Conservation (phyloP, 768 basidiomycete genomes). For the Leccinum boreale region DNA sequence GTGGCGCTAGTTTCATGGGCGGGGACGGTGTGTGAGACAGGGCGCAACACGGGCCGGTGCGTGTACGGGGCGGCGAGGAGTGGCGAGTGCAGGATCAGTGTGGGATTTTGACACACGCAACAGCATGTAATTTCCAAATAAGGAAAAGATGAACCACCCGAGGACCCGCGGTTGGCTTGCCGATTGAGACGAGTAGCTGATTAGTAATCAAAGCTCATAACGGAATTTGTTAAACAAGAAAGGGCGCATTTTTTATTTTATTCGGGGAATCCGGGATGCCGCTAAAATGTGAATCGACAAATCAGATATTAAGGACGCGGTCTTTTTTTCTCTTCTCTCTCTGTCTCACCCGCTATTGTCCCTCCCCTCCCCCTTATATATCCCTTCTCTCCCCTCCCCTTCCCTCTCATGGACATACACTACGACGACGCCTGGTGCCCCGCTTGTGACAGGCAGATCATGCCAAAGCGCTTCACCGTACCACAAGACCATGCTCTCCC, state of each 20-base stretch:
- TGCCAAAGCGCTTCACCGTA: conserved; percentile 70
- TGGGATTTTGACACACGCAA: conserved; percentile 19
- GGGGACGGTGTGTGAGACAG: conserved; percentile 5
- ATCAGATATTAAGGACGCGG: conserved; percentile 37
- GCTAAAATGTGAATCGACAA: conserved; percentile 32
- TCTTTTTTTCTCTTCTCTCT: conserved; percentile 26
- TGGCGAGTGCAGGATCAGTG: conserved; percentile 27
- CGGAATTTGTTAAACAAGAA: conserved; percentile 27
- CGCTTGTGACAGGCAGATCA: conserved; percentile 71
- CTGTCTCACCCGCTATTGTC: conserved; percentile 20
- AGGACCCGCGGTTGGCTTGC: conserved; percentile 34
- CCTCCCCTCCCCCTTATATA: conserved; percentile 10
- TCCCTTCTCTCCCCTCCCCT: conserved; percentile 1
- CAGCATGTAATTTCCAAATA: conserved; percentile 24
- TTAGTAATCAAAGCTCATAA: conserved; percentile 31
- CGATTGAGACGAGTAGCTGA: conserved; percentile 22
- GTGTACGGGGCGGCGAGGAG: conserved; percentile 13
- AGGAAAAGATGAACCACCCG: conserved; percentile 17
- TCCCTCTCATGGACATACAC: conserved; percentile 30
- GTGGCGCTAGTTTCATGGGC: conserved; percentile 24
- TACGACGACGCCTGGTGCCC: conserved; percentile 81
- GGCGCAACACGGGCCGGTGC: conserved; percentile 12
- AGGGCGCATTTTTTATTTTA: conserved; percentile 15
- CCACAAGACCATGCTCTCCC: conserved; percentile 33
- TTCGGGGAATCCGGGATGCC: conserved; percentile 27